Conservation (phyloP, 805 yeast genomes). For the Ogataea pini region DNA sequence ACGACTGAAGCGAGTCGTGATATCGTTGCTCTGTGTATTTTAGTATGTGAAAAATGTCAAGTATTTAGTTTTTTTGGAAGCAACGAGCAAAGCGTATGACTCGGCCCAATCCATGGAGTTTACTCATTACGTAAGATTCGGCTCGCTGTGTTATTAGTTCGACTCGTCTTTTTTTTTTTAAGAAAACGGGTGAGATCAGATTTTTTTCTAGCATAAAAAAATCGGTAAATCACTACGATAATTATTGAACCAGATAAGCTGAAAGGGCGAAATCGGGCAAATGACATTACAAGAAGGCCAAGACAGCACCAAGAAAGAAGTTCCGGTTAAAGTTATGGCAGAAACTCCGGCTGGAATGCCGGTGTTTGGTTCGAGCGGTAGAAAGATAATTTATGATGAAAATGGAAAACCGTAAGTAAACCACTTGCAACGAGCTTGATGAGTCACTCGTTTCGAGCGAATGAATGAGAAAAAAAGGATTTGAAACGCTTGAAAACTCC, state of each 20-base stretch:
- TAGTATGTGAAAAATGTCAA: neutral
- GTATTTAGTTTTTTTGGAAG: neutral
- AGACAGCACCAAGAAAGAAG: neutral
- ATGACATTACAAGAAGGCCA: neutral
- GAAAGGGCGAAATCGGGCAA: no score
- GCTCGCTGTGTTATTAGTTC: no score
- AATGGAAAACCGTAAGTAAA: slow-evolving; percentile 88
- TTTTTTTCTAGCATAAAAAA: no score
- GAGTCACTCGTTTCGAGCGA: no score
- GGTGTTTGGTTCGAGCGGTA: slow-evolving; percentile 57
- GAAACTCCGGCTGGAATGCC: slow-evolving; percentile 34
- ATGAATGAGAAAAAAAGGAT: no score
- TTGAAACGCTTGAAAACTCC: no score
- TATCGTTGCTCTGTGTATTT: neutral
- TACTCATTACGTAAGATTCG: no score
- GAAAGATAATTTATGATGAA: slow-evolving; percentile 73
- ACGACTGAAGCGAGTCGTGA: neutral
- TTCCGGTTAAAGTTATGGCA: slow-evolving; percentile 8
- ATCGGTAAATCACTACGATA: no score
- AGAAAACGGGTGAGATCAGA: no score
- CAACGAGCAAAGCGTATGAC: neutral
- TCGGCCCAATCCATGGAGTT: no score
- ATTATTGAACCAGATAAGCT: no score
- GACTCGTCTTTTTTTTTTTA: neutral
- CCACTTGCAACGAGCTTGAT: neutral